phyloP scores from a whole-genome alignment of 441 rosid genomes.

The Erodium chrysanthum region DNA sequence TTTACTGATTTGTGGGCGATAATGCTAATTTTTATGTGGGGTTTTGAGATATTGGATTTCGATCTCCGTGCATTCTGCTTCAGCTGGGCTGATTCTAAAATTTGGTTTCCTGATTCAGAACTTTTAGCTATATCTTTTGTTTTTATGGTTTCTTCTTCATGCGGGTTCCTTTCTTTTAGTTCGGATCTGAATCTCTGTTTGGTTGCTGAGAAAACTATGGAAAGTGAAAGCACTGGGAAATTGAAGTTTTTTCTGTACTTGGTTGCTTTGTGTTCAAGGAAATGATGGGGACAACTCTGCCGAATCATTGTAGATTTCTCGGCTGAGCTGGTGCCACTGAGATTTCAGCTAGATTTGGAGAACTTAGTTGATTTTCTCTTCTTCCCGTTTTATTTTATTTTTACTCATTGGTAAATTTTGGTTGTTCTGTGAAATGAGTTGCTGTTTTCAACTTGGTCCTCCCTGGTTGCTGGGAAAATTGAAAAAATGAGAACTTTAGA shows the following conservation, averaged over 20 bases:
- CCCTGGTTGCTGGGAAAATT: not conserved
- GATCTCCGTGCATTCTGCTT: conserved; percentile 35
- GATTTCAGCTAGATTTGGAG: conserved; percentile 8
- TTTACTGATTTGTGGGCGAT: conserved; percentile 17
- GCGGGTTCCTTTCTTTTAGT: not conserved
- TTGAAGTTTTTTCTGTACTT: conserved; percentile 5
- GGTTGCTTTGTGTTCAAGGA: conserved; percentile 21
- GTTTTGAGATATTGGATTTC: conserved; percentile 17
- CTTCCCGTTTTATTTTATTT: not conserved
- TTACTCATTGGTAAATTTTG: conserved; percentile 3
- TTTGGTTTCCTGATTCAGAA: conserved; percentile 18
- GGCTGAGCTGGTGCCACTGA: conserved; percentile 10
- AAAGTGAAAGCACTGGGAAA: conserved; percentile 19
- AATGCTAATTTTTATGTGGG: conserved; percentile 15
- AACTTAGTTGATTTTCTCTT: not conserved
- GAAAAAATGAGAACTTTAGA: not conserved
- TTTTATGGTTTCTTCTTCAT: conserved; percentile 11
- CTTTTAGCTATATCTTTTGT: conserved; percentile 18
- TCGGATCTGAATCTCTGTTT: conserved; percentile 17
- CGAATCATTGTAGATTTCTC: conserved; percentile 9
- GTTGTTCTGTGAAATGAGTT: not conserved
- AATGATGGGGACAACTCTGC: conserved; percentile 19
- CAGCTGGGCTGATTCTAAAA: conserved; percentile 19
- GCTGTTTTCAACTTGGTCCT: not conserved
- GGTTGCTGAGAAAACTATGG: conserved; percentile 21